phyloP scores from a whole-genome alignment of 495 filamentous ascomycete species.

The Penicillium herquei region DNA sequence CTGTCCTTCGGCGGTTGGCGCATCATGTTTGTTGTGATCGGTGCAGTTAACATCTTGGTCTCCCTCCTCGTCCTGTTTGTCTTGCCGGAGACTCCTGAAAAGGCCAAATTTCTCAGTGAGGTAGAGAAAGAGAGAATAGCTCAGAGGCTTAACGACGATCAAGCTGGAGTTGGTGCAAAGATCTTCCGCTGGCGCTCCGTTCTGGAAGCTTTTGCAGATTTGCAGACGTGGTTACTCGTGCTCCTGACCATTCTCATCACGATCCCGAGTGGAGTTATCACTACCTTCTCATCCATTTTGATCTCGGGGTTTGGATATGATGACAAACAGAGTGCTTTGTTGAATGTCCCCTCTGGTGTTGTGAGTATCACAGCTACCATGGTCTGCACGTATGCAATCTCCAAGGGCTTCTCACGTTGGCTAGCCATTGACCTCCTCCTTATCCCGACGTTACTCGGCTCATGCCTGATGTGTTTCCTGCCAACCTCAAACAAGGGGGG shows the following conservation, averaged over 20 bases:
- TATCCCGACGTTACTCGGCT: constrained; percentile 52
- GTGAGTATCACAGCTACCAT: constrained; percentile 59
- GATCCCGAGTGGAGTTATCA: constrained; percentile 58
- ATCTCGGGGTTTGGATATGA: constrained; percentile 57
- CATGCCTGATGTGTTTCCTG: constrained; percentile 59
- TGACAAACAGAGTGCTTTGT: constrained; percentile 50
- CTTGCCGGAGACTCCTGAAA: constrained; percentile 57
- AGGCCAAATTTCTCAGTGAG: constrained; percentile 56
- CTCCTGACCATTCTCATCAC: constrained; percentile 42
- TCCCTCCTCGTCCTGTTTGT: constrained; percentile 50
- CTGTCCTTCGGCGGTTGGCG: constrained; percentile 53
- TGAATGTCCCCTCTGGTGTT: constrained; percentile 63
- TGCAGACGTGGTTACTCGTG: constrained; percentile 39
- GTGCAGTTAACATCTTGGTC: constrained; percentile 55
- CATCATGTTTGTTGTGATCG: constrained; percentile 64
- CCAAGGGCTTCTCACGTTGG: constrained; percentile 47
- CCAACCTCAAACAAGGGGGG: constrained; percentile 44
- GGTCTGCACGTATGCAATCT: constrained; percentile 46
- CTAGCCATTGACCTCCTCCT: constrained; percentile 43
- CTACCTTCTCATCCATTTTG: constrained; percentile 60
- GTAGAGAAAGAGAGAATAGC: constrained; percentile 47
- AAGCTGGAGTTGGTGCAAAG: constrained; percentile 52
- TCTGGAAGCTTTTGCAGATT: constrained; percentile 29
- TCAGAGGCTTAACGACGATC: constrained; percentile 49
- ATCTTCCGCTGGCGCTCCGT: constrained; percentile 39